These are phyloP conservation scores for Trichosanthes cucumerina DNA, from an alignment of 306 rosid genomes.

Conservation along the genomic window DNA sequence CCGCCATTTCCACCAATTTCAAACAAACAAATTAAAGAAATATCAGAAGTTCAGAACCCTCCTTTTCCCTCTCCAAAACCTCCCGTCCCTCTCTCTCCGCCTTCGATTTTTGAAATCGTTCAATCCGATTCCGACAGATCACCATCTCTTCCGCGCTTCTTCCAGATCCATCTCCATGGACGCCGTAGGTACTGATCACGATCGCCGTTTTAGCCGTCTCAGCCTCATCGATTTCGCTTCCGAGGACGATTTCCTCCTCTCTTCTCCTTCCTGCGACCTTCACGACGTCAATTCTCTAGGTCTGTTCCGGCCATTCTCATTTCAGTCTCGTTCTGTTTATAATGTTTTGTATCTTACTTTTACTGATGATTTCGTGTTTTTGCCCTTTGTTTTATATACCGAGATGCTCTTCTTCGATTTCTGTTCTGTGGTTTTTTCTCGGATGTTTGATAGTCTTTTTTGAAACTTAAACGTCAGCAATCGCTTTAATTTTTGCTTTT, in stretches of 20 bases:
- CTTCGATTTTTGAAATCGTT: conserved; percentile 1
- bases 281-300: conserved; percentile 27
- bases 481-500: neutral
- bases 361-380: neutral
- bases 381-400: neutral
- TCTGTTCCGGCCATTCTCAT: neutral
- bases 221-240: conserved; percentile 77
- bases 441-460: neutral
- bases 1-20: conserved; percentile 6
- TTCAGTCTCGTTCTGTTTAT: neutral
- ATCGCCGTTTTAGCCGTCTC: conserved; percentile 47
- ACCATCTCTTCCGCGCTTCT: neutral
- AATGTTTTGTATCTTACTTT: neutral
- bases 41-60: neutral
- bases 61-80: conserved; percentile 8
- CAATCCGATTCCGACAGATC: neutral
- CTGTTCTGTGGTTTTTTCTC: neutral
- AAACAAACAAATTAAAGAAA: neutral
- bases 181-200: conserved; percentile 13
- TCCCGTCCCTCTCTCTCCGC: neutral
- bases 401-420: neutral
- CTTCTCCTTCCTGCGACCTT: conserved; percentile 20
- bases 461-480: neutral
- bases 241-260: conserved; percentile 85
- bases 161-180: conserved; percentile 20